phyloP scores from a whole-genome alignment of 2,329 filamentous ascomycete genomes.

The Fusarium irregulare region DNA sequence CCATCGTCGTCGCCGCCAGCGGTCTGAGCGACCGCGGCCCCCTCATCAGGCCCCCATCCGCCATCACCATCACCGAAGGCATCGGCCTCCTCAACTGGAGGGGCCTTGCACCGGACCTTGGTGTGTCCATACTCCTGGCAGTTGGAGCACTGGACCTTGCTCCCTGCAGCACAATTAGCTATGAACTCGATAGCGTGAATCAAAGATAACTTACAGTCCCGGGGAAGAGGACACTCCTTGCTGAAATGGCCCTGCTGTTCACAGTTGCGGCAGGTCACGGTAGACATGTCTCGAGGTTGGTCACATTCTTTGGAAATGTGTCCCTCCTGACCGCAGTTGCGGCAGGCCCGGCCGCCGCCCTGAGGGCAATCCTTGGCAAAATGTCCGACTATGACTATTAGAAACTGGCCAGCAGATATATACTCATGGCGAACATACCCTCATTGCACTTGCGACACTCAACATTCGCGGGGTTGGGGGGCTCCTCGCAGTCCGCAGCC shows the following conservation, averaged over 20 bases:
- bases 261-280: slow-evolving; percentile 71
- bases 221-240: slow-evolving; percentile 71
- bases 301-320: slow-evolving; percentile 66
- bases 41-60: slow-evolving; percentile 17
- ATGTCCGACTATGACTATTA: slow-evolving; percentile 63
- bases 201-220: slow-evolving; percentile 49
- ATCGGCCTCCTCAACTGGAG: slow-evolving; percentile 38
- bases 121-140: slow-evolving; percentile 55
- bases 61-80: slow-evolving; percentile 19
- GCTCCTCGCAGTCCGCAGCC: slow-evolving; percentile 65
- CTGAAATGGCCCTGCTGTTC: slow-evolving; percentile 69
- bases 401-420: not conserved
- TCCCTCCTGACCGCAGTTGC: slow-evolving; percentile 73
- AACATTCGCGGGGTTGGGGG: slow-evolving; percentile 69
- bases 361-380: slow-evolving; percentile 73
- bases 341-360: slow-evolving; percentile 65
- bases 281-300: slow-evolving; percentile 56
- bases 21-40: slow-evolving; percentile 7
- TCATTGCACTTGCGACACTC: slow-evolving; percentile 74
- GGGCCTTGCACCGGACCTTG: slow-evolving; percentile 53
- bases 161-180: slow-evolving; percentile 49
- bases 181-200: not conserved
- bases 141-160: slow-evolving; percentile 54
- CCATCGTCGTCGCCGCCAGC: slow-evolving; percentile 12
- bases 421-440: slow-evolving; percentile 58